Evolutionary conservation across 2,329 filamentous ascomycete species (phyloP), one percentile per base, ranked within the genome.

Genomic region (Daldinia sp.): DNA sequence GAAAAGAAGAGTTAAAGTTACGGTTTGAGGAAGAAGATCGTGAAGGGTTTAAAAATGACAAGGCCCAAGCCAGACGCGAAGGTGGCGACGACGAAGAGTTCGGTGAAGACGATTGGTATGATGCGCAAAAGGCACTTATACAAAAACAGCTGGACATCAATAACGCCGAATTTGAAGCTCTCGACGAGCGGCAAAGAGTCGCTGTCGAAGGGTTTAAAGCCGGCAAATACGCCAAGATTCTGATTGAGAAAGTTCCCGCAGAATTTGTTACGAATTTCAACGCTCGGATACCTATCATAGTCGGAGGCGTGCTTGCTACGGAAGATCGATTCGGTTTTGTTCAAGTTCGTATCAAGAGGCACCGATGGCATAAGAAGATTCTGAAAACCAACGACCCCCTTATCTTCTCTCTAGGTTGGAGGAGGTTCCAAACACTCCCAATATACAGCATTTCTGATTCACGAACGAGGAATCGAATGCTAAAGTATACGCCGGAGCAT

Each of bases 331-430:
- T 97, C 76, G 96, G 95, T 7, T 98, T 91, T 74, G 90, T 98
- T 7, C 95, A 99, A 77, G 90, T 97, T 60, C 89, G 96, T 51
- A 96, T 99, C 82, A 99, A 99, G 85, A 87, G 93, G 55, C 95
- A 99, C 77, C 86, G 95, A 69, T 99, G 96, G 96, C 95, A 99
- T 81, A 97, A 97, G 86, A 96, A 95, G 82, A 98, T 98, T 70
- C 84, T 99, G 69, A 99, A 99, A 82, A 98, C 93, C 30, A 97
- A 96, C 75, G 95, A 99, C 74, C 96, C 95, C 13, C 85, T 99
- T 52, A 97, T 99, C 75, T 95, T 99, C 82, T 97, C 94, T 1
- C 84, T 99, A 41, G 95, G 95, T 39, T 99, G 95, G 95, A 86
- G 95, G 51, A 87, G 95, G 63, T 99, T 99, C 82, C 95, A 98